phyloP scores from a whole-genome alignment of 345 rosid species.

The Eutrema heterophyllum region DNA sequence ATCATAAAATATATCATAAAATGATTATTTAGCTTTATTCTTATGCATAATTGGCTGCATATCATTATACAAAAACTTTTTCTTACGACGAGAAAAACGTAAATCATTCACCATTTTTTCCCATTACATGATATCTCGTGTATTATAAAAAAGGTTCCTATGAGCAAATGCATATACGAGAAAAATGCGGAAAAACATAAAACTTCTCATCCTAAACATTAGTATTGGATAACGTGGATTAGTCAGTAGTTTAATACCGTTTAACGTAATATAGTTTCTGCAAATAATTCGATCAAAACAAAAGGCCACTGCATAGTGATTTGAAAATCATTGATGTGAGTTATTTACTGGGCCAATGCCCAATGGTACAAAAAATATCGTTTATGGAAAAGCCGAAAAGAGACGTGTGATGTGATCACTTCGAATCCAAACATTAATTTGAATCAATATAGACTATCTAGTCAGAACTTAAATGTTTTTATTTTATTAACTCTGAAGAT shows the following conservation, averaged over 20 bases:
- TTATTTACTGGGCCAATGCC: not conserved
- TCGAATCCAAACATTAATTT: not conserved
- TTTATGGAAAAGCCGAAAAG: not conserved
- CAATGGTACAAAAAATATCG: not conserved
- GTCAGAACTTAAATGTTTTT: not conserved
- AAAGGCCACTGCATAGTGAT: not conserved
- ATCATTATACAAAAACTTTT: not conserved
- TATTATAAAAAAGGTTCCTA: not conserved
- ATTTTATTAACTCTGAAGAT: not conserved
- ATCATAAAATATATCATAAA: not conserved
- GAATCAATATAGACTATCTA: not conserved
- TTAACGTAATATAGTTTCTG: not conserved
- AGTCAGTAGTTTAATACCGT: not conserved
- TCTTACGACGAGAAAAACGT: not conserved
- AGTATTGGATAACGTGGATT: no score
- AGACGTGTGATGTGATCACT: not conserved
- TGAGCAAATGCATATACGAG: not conserved
- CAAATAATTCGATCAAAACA: not conserved
- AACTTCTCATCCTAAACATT: not conserved
- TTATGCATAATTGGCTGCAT: conserved; percentile 9
- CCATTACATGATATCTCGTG: not conserved
- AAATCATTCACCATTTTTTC: not conserved
- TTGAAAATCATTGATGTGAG: not conserved
- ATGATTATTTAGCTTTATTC: not conserved
- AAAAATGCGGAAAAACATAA: not conserved